Evolutionary conservation across 1,284 basidiomycete genomes (phyloP).

Genomic region (Tylopilus microsporus): DNA sequence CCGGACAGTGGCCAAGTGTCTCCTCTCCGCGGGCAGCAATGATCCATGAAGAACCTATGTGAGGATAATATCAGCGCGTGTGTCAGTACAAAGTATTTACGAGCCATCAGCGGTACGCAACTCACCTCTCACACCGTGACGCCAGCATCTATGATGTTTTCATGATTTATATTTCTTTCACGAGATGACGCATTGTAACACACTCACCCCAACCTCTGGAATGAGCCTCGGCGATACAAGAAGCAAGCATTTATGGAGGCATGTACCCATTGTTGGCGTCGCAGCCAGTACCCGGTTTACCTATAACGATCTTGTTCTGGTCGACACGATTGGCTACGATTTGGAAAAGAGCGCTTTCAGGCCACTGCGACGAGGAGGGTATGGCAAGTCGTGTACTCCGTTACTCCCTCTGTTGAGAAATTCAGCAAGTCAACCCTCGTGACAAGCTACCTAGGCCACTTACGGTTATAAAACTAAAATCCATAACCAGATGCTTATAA

Average conservation of each 20-base stretch:
- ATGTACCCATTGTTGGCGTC: slow-evolving; percentile 45
- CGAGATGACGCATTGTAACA: too few relatives aligned
- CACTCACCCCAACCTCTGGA: slow-evolving; percentile 9
- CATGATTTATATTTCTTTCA: too few relatives aligned
- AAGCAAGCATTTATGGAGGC: background rate
- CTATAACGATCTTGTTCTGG: slow-evolving; percentile 53
- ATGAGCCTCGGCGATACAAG: slow-evolving; percentile 5
- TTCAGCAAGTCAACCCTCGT: background rate
- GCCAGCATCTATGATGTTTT: too few relatives aligned
- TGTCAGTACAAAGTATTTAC: too few relatives aligned
- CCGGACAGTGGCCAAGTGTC: background rate
- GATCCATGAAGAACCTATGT: too few relatives aligned
- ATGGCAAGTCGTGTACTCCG: slow-evolving; percentile 44
- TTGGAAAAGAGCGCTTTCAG: slow-evolving; percentile 51
- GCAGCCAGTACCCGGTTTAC: slow-evolving; percentile 50
- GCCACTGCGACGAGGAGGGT: slow-evolving; percentile 43
- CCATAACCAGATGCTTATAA: background rate
- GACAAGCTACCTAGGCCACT: background rate
- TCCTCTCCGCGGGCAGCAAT: too few relatives aligned
- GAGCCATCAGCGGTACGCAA: too few relatives aligned
- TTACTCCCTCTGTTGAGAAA: slow-evolving; percentile 36
- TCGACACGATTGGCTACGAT: slow-evolving; percentile 54
- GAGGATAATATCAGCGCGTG: too few relatives aligned
- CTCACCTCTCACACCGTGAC: too few relatives aligned
- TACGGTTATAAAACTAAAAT: slow-evolving; percentile 4